These are phyloP conservation scores for Xylariomycetidae sp. DNA, from an alignment of 2,329 filamentous ascomycete species.

Conservation along the genomic window DNA sequence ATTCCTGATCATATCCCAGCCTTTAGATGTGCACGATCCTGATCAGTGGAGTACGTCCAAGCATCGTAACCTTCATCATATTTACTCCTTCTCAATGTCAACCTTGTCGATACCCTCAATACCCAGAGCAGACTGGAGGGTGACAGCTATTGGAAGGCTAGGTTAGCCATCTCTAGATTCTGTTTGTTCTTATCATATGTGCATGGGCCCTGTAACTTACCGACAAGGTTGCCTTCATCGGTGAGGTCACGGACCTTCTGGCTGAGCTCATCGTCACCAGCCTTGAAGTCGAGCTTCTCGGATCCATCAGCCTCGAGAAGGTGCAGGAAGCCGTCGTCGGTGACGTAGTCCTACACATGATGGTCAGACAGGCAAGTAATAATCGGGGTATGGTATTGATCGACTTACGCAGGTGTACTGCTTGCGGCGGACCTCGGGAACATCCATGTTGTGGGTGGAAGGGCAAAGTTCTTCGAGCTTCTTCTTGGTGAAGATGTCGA, in stretches of 20 bases:
- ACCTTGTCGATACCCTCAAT: constrained; percentile 89
- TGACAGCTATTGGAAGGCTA: constrained; percentile 72
- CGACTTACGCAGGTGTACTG: constrained; percentile 59
- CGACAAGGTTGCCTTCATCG: constrained; percentile 84
- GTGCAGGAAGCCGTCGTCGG: constrained; percentile 90
- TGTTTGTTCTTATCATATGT: no score
- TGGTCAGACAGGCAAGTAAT: constrained; percentile 15
- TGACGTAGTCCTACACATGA: constrained; percentile 72
- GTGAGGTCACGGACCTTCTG: constrained; percentile 82
- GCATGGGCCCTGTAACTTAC: no score
- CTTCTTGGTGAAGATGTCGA: constrained; percentile 99
- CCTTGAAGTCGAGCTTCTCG: constrained; percentile 91
- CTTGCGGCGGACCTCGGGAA: constrained; percentile 96
- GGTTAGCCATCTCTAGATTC: no score
- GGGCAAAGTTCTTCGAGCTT: constrained; percentile 99
- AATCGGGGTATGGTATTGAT: neutral
- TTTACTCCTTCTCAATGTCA: constrained; percentile 12
- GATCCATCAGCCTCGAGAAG: constrained; percentile 84
- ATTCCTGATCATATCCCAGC: no score
- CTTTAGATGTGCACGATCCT: no score
- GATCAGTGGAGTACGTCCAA: neutral
- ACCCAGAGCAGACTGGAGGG: constrained; percentile 92
- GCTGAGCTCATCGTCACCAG: constrained; percentile 85
- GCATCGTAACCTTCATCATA: neutral
- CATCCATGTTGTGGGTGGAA: constrained; percentile 97